phyloP scores from a whole-genome alignment of 2,329 filamentous ascomycete species.

The Canariomyces notabilis region DNA sequence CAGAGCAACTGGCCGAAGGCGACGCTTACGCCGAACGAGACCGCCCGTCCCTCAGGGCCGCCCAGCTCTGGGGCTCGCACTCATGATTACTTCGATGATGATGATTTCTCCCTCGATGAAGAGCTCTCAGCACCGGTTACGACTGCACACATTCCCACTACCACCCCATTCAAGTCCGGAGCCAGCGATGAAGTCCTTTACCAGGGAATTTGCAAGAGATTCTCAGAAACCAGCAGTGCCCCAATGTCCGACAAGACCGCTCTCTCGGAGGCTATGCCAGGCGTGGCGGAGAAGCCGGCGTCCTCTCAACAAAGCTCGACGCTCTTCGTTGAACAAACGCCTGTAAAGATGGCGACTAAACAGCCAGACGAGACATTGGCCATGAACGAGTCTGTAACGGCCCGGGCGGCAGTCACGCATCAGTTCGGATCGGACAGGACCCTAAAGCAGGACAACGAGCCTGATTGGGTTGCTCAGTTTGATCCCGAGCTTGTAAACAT shows the following conservation, averaged over 20 bases:
- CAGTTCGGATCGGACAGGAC: too few species aligned
- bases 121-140: background rate
- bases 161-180: conserved; percentile 7
- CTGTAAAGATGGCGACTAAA: background rate
- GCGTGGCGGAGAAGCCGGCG: background rate
- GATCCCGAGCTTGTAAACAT: conserved; percentile 26
- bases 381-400: background rate
- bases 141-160: background rate
- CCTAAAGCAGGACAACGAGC: conserved; percentile 13
- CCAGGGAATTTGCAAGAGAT: background rate
- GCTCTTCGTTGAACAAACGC: background rate
- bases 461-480: conserved; percentile 24
- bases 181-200: conserved; percentile 11
- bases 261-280: background rate
- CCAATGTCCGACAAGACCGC: background rate
- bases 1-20: background rate
- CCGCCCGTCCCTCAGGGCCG: too few species aligned
- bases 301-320: background rate
- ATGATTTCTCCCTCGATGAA: background rate
- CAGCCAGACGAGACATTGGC: background rate
- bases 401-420: too few species aligned
- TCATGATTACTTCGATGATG: background rate
- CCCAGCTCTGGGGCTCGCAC: too few species aligned
- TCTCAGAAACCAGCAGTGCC: background rate
- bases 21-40: background rate